Conservation (phyloP, 352 stramenopile species). For the Phytophthora constricta region DNA sequence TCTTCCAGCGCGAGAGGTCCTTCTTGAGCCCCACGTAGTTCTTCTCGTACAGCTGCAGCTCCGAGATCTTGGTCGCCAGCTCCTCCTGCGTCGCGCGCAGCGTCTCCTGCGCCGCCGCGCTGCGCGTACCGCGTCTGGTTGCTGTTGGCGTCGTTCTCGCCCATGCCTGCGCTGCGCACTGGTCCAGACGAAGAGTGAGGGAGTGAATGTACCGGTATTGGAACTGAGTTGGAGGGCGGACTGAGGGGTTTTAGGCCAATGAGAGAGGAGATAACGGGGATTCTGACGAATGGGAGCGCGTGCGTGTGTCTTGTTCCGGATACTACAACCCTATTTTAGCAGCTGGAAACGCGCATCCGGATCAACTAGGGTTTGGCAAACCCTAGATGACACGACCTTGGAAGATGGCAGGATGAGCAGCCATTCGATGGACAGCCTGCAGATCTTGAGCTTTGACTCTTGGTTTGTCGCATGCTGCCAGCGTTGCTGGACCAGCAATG, state of each 20-base stretch:
- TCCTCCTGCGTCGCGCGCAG: slow-evolving; percentile 81
- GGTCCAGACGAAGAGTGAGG: background rate
- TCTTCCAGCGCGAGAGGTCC: slow-evolving; percentile 83
- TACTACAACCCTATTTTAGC: no score
- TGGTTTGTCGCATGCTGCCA: no score
- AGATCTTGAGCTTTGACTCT: no score
- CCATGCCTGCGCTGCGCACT: slow-evolving; percentile 8
- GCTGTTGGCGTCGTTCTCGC: slow-evolving; percentile 57
- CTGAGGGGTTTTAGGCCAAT: background rate
- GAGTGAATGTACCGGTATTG: no score
- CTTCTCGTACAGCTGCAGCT: slow-evolving; percentile 84
- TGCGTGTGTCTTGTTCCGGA: no score
- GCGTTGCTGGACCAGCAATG: no score
- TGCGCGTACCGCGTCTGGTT: slow-evolving; percentile 74
- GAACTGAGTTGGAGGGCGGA: background rate
- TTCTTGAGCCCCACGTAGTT: slow-evolving; percentile 85
- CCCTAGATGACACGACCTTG: no score
- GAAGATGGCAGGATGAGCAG: no score
- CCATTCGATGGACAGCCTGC: no score
- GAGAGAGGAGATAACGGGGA: background rate
- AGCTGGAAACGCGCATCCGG: no score
- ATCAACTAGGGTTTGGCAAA: no score
- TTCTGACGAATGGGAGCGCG: background rate
- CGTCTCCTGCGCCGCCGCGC: slow-evolving; percentile 65
- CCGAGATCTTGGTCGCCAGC: slow-evolving; percentile 76